These are phyloP conservation scores for Neodidymelliopsis sp. DNA, from an alignment of 2,329 filamentous ascomycete species.

Conservation along the genomic window DNA sequence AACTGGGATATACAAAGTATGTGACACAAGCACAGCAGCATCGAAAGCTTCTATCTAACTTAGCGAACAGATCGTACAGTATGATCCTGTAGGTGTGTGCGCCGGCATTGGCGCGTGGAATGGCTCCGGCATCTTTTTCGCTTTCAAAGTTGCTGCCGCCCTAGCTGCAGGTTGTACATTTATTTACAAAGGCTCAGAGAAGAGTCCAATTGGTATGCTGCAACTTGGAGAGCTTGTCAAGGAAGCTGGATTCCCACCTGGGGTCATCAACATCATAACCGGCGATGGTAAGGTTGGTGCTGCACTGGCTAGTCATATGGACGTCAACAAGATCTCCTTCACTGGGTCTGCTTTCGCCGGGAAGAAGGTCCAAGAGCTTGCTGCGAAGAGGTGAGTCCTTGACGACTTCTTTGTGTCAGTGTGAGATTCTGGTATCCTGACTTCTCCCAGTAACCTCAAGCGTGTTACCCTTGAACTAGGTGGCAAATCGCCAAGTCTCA, in stretches of 20 bases:
- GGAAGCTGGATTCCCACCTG: slow-evolving; percentile 49
- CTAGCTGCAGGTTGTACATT: slow-evolving; percentile 45
- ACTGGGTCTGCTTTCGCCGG: slow-evolving; percentile 50
- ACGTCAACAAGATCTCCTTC: slow-evolving; percentile 53
- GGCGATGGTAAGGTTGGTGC: slow-evolving; percentile 44
- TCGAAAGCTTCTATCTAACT: background rate
- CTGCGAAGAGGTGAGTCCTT: slow-evolving; percentile 24
- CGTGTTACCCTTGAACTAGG: slow-evolving; percentile 58
- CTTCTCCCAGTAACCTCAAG: slow-evolving; percentile 34
- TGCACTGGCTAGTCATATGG: slow-evolving; percentile 51
- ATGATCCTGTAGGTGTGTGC: slow-evolving; percentile 41
- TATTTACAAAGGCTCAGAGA: slow-evolving; percentile 41
- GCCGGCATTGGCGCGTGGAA: slow-evolving; percentile 45
- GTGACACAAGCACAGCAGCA: too few relatives aligned
- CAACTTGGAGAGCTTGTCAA: slow-evolving; percentile 37
- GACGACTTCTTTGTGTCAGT: too few relatives aligned
- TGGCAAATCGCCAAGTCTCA: slow-evolving; percentile 56
- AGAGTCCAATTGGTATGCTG: slow-evolving; percentile 34
- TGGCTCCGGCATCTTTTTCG: slow-evolving; percentile 23
- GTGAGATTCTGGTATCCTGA: background rate
- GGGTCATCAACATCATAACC: slow-evolving; percentile 49
- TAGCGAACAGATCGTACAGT: slow-evolving; percentile 16
- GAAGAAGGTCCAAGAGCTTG: slow-evolving; percentile 44
- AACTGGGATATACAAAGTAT: slow-evolving; percentile 13
- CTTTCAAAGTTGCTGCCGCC: slow-evolving; percentile 42